Percentiles rank a stretch among this genome's conserved stretches.
Evolutionary conservation across 495 filamentous ascomycete genomes (phyloP).

Genomic region (Hypoxylon trugodes): DNA sequence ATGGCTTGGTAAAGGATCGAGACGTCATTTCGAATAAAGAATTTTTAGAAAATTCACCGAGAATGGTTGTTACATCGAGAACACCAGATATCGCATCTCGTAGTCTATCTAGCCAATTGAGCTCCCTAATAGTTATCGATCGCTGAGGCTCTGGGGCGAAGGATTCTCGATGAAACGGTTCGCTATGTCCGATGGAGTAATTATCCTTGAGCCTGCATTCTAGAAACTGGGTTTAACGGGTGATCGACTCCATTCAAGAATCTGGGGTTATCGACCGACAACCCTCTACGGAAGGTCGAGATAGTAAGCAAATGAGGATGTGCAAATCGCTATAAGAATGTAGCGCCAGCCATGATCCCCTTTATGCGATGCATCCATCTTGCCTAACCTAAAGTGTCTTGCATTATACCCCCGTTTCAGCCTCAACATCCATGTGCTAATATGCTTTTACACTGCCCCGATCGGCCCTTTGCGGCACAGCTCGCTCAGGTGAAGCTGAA

Average conservation of each 20-base stretch:
- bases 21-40: neutral
- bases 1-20: neutral
- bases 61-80: neutral
- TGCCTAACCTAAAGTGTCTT: neutral
- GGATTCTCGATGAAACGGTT: constrained; percentile 17
- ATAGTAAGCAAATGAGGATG: constrained; percentile 11
- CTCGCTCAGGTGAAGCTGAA: too few relatives aligned
- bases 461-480: too few relatives aligned
- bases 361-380: neutral
- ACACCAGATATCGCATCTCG: neutral
- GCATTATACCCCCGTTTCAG: constrained; percentile 20
- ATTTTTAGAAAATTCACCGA: too few relatives aligned
- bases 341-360: neutral
- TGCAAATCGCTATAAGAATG: constrained; percentile 5
- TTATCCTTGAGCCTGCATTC: neutral
- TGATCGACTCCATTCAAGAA: neutral
- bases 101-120: neutral
- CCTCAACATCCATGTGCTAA: constrained; percentile 6
- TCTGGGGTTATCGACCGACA: neutral
- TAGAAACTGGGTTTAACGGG: too few relatives aligned
- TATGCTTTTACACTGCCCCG: neutral
- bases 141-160: neutral
- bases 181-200: neutral
- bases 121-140: neutral
- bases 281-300: constrained; percentile 1